A percentile compares a stretch with the other conserved stretches of the same genome.
Evolutionary conservation across 345 rosid species (phyloP).

Genomic region (Murraya paniculata): DNA sequence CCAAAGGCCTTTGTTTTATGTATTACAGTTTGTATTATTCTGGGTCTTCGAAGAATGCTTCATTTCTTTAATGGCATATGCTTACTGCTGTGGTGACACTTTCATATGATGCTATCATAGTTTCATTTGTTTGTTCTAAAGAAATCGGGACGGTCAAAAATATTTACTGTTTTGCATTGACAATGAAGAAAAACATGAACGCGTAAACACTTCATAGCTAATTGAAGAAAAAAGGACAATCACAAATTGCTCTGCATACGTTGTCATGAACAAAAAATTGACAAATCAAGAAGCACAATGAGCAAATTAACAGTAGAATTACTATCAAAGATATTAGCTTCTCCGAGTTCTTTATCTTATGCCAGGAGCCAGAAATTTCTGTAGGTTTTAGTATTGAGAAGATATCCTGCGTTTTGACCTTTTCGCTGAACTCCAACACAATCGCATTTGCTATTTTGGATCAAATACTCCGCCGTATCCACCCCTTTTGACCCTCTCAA

Average conservation of each 20-base stretch:
- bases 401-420: constrained; percentile 84
- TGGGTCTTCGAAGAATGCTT: background rate
- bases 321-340: background rate
- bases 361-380: constrained; percentile 94
- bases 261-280: background rate
- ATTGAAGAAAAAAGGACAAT: constrained; percentile 1
- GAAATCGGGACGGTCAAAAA: background rate
- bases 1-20: background rate
- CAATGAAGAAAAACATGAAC: background rate
- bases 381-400: constrained; percentile 79
- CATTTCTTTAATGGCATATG: background rate
- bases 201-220: background rate
- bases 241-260: background rate
- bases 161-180: constrained; percentile 8
- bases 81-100: background rate
- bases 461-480: constrained; percentile 81
- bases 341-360: constrained; percentile 11
- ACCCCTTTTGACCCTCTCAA: constrained; percentile 40
- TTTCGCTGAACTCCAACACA: constrained; percentile 83
- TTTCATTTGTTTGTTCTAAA: background rate
- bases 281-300: background rate
- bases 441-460: constrained; percentile 72
- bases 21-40: background rate
- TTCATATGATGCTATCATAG: background rate
- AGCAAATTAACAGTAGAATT: background rate